Base-by-base conservation (phyloP, 2,329 filamentous ascomycete species). In the Dothideomycetes sp. region DNA sequence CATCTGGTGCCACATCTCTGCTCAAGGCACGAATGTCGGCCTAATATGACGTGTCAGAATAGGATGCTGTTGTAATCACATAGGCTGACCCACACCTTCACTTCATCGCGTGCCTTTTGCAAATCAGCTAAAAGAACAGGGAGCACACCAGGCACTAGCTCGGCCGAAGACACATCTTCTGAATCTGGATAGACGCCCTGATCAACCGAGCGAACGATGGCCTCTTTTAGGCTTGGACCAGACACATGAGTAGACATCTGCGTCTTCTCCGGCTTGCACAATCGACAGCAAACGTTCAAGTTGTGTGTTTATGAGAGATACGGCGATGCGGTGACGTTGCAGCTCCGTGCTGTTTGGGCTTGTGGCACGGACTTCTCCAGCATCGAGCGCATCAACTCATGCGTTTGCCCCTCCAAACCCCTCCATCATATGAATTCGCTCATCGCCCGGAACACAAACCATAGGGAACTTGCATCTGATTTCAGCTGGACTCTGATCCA, bases 21-120 rank as follows among this genome's bases (percentile, higher is more conserved):
- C 88, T 93, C 45, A 91, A 75, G 16, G 67, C 60, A 47, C 79
- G 81, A 43, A 96, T 81, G 51, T 93, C 79, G 44, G 72, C 63
- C 78, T 84, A 50, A 34, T 31, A 12, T 11, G 10, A 15, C 31
- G 12, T 11, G 5, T 40, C 15, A 40, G 37, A 29, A 19, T 22
- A 9, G 7, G 22, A 27, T 8, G 10, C n/a, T 14, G 17, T 31
- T 3, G 12, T 4, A 18, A 10, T 9, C 11, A 33, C 5, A 15
- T 8, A 55, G 19, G 14, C 60, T 59, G 39, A 57, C 50, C 19
- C 50, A 11, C 47, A 72, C 72, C 60, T 75, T 73, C 38, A 72
- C 65, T 38, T 70, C 62, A 40, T 73, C 61, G 42, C 67, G 66
- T 10, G 70, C 71, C 45, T 67, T 62, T 8, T 63, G 58, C 33